Evolutionary conservation across 129 eudicot species (phyloP).

Genomic region (Tanacetum coccineum): DNA sequence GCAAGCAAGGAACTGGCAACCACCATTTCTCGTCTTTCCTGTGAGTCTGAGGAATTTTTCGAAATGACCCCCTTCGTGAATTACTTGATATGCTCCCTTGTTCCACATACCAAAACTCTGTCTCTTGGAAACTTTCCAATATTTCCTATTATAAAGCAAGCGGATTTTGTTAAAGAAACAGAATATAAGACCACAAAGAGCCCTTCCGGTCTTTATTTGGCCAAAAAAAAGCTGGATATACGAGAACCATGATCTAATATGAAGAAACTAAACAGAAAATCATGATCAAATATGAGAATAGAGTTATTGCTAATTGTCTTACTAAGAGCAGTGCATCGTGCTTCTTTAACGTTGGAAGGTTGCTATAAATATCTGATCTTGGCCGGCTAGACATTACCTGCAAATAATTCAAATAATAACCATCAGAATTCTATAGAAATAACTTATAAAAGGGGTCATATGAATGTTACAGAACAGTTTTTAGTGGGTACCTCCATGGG

Average conservation of each 20-base stretch:
- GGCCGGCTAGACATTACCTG: slow-evolving; percentile 82
- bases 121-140: slow-evolving; percentile 70
- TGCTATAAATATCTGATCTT: slow-evolving; percentile 67
- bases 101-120: slow-evolving; percentile 85
- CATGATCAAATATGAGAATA: too few species aligned
- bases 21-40: slow-evolving; percentile 89
- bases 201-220: not conserved
- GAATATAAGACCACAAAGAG: too few species aligned
- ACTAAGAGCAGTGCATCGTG: slow-evolving; percentile 84
- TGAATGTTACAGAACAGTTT: slow-evolving; percentile 1
- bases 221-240: not conserved
- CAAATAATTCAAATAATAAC: not conserved
- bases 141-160: slow-evolving; percentile 47
- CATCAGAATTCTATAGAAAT: not conserved
- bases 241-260: too few species aligned
- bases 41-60: slow-evolving; percentile 56
- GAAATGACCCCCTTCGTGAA: slow-evolving; percentile 65
- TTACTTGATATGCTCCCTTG: slow-evolving; percentile 74
- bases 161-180: slow-evolving; percentile 5
- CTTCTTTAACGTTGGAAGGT: slow-evolving; percentile 80
- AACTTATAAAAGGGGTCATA: slow-evolving; percentile 6
- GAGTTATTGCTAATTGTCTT: too few species aligned
- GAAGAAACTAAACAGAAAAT: too few species aligned
- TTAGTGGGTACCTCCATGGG: slow-evolving; percentile 46
- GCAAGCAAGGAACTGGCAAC: slow-evolving; percentile 76